Base-by-base conservation (phyloP, 495 filamentous ascomycete genomes). In the Podospora pseudocomata region DNA sequence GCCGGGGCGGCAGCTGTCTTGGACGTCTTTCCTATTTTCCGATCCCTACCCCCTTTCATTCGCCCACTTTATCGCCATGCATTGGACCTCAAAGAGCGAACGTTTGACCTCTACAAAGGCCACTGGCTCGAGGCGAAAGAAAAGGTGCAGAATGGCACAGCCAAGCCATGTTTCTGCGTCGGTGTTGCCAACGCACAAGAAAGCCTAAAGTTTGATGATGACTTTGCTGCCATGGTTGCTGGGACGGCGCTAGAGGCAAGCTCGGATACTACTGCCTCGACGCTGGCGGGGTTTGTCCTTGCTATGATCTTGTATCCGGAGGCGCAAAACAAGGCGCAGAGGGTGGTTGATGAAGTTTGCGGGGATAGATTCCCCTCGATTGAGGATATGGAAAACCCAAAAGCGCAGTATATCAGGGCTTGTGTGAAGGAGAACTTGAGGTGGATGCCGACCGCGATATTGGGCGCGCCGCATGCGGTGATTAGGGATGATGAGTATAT, bases 391-490 rank as follows among this genome's bases (percentile, higher is more conserved):
- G 59, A 57, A 3, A 73, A 79, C 57, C 62, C 66, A 18, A 73
- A 78, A 39, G 72, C 86, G 15, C 84, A 81, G 4, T 87, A 86
- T 68, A 77, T 81, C 26, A 56, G 53, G 54, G 77, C 68, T 5
- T 74, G 82, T 16, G 76, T 80, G 57, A 86, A 84, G 69, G 86
- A 88, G 71, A 77, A 73, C 15, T 73, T 87, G 34, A 78, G 86
- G 64, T 88, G 86, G 86, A 71, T 82, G 26, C 85, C 85, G 27
- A 78, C 83, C 23, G 79, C 79, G 2, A 79, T 83, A 13, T 72
- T 82, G 53, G 84, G 83, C 39, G 64, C 88, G 18, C 81, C 86
- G 0, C 87, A 90, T 70, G 68, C 73, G 5, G 74, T 78, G 0
- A 77, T 58, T 19, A 72, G 79, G 20, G 86, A 86, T 65, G 81